These are phyloP conservation scores for Zanthoxylum bungeanum DNA, from an alignment of 345 rosid species.

Conservation along the genomic window DNA sequence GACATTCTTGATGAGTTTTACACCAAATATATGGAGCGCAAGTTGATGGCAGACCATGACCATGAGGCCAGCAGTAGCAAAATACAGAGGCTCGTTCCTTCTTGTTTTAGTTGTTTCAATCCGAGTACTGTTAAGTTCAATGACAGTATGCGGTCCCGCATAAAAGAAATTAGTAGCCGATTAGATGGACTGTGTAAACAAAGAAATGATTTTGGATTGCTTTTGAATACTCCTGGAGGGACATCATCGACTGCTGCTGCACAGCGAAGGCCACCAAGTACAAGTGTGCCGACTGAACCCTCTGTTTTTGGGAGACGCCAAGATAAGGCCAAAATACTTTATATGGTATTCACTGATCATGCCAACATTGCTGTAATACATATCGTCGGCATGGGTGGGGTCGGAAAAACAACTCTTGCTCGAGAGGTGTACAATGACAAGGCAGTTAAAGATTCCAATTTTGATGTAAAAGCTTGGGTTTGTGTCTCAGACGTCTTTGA, in stretches of 20 bases:
- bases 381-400: neutral
- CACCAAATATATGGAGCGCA: neutral
- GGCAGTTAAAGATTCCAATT: neutral
- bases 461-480: neutral
- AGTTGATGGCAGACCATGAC: neutral
- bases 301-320: neutral
- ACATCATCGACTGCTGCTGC: neutral
- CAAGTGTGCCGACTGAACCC: neutral
- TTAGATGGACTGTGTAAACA: neutral
- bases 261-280: neutral
- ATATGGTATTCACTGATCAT: neutral
- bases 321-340: neutral
- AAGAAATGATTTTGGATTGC: neutral
- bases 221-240: neutral
- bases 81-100: neutral
- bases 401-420: constrained; percentile 3
- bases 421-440: constrained; percentile 1
- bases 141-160: neutral
- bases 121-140: neutral
- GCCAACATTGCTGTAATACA: neutral
- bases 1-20: neutral
- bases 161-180: neutral
- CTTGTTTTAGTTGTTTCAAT: neutral
- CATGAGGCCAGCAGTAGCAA: neutral
- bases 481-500: neutral